Evolutionary conservation across 192 early-diverging fungal genomes (phyloP), one percentile per base, ranked within the genome.

Genomic region (Spizellomyces sp.): DNA sequence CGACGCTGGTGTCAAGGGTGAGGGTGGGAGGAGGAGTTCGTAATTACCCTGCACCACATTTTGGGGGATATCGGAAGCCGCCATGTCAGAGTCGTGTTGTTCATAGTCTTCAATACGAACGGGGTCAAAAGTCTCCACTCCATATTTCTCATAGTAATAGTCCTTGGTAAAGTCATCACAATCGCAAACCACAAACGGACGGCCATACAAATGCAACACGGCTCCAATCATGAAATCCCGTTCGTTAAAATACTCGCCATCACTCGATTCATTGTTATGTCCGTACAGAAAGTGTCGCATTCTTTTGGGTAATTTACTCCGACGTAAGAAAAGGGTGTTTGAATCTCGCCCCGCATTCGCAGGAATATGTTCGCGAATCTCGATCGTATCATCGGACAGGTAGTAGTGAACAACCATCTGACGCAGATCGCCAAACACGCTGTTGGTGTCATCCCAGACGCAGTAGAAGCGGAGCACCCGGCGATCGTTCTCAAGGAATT

Each of bases 341-440:
- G 74, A 41, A 47, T 87, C 86, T 36, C 85, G 68, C 5, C 87
- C 87, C 21, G 71, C 59, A 48, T 87, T 89, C 8, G 81, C 75
- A 12, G 84, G 81, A 55, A 83, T 86, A 27, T 76, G 67, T 67
- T 89, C 87, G 10, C 74, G 58, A 46, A 89, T 87, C 67, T 89
- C 87, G 21, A 87, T 78, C 19, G 82, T 83, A 47, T 89, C 87
- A 69, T 89, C 87, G 47, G 70, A 75, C 9, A 89, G 79, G 65
- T 85, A 89, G 77, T 87, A 89, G 50, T 87, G 84, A 10, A 89
- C 74, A 42, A 87, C 75, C 81, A 89, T 83, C 64, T 89, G 84
- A 10, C 86, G 72, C 8, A 86, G 62, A 55, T 87, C 87, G 21
- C 81, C 82, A 75, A 85, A 86, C 22, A 84, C 77, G 27, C 64